These are phyloP conservation scores for Schizopora paradoxa DNA, from an alignment of 1,284 basidiomycete genomes.

Conservation along the genomic window DNA sequence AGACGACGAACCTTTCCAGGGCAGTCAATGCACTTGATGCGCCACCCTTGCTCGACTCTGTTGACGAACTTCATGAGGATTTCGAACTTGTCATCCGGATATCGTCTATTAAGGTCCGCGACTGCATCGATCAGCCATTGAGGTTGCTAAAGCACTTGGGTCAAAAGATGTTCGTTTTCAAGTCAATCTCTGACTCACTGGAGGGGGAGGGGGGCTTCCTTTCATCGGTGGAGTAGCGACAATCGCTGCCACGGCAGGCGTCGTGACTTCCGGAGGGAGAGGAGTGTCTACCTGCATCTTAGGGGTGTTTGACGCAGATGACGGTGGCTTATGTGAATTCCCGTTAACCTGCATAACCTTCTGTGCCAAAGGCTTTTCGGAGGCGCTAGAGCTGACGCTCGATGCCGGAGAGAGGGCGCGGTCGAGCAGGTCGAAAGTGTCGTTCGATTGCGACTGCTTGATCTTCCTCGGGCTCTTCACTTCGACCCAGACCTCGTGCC, in stretches of 20 bases:
- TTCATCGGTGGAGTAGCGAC: neutral
- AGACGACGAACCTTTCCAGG: constrained; percentile 73
- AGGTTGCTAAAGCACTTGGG: constrained; percentile 43
- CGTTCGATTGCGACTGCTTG: constrained; percentile 28
- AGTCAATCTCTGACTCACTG: constrained; percentile 7
- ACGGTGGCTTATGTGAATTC: constrained; percentile 27
- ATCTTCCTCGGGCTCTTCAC: constrained; percentile 19
- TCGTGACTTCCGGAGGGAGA: constrained; percentile 8
- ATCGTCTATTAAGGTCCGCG: constrained; percentile 61
- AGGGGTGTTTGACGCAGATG: constrained; percentile 20
- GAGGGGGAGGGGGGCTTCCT: constrained; percentile 1
- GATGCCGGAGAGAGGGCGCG: constrained; percentile 54
- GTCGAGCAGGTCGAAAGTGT: constrained; percentile 31
- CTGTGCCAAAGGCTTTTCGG: constrained; percentile 63
- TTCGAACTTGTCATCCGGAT: constrained; percentile 81
- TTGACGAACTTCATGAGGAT: constrained; percentile 57
- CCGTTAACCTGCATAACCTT: constrained; percentile 50
- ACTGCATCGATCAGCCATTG: constrained; percentile 67
- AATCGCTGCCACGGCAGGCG: neutral
- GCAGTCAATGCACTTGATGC: constrained; percentile 92
- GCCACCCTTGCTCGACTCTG: constrained; percentile 68
- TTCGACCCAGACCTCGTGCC: constrained; percentile 34
- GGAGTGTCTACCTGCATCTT: constrained; percentile 17
- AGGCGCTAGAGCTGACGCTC: constrained; percentile 54
- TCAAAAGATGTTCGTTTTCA: constrained; percentile 7